phyloP scores from a whole-genome alignment of 2,329 filamentous ascomycete species.

The Alternaria longipes region DNA sequence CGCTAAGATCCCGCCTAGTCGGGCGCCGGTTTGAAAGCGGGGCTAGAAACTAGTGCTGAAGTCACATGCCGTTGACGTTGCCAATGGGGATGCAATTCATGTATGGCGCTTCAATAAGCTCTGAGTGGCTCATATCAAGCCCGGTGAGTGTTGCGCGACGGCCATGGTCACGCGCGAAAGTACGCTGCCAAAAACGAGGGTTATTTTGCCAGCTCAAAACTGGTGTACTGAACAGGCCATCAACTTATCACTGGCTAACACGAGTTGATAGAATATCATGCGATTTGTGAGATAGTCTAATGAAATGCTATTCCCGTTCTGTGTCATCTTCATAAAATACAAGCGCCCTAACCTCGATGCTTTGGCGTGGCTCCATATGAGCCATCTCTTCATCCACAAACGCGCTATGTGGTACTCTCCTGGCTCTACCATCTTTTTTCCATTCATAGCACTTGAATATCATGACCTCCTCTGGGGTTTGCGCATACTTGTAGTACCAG shows the following conservation, averaged over 20 bases:
- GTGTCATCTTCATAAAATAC: slow-evolving; percentile 43
- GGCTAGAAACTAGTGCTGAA: too few species aligned
- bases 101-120: too few species aligned
- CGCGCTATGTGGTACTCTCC: slow-evolving; percentile 47
- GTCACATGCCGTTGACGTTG: too few species aligned
- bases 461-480: slow-evolving; percentile 42
- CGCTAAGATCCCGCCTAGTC: not conserved
- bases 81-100: too few species aligned
- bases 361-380: slow-evolving; percentile 40
- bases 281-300: not conserved
- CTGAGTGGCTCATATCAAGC: not conserved
- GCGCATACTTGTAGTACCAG: slow-evolving; percentile 47
- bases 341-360: slow-evolving; percentile 47
- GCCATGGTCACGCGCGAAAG: not conserved
- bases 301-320: not conserved
- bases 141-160: not conserved
- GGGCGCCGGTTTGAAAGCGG: not conserved
- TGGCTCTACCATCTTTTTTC: slow-evolving; percentile 46
- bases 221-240: not conserved
- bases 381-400: slow-evolving; percentile 41
- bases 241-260: not conserved
- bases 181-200: not conserved
- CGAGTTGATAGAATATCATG: not conserved
- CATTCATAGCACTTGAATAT: slow-evolving; percentile 51
- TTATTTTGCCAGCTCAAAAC: not conserved